These are phyloP conservation scores for Cyberlindnera subsufficiens DNA, from an alignment of 805 yeast species.

Conservation along the genomic window DNA sequence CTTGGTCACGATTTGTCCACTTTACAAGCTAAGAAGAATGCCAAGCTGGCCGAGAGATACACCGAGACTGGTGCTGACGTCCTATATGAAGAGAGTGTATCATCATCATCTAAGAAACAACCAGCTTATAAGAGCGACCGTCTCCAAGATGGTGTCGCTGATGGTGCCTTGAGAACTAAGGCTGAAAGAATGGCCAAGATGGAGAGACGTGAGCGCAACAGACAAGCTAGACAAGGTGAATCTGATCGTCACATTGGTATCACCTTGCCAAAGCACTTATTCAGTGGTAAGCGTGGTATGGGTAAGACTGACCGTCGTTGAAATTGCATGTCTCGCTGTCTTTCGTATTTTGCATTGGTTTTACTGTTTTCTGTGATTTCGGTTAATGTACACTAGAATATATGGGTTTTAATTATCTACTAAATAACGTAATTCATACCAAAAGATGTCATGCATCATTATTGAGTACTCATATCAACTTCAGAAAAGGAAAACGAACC, in stretches of 20 bases:
- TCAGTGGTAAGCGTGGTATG: slow-evolving; percentile 93
- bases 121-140: slow-evolving; percentile 64
- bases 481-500: too few relatives aligned
- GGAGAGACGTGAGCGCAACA: slow-evolving; percentile 91
- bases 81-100: slow-evolving; percentile 16
- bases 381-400: slow-evolving; percentile 1
- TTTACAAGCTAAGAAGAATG: slow-evolving; percentile 47
- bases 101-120: slow-evolving; percentile 23
- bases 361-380: slow-evolving; percentile 1
- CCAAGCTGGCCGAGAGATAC: slow-evolving; percentile 32
- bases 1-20: slow-evolving; percentile 83
- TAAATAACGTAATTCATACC: too few relatives aligned
- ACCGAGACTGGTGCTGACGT: slow-evolving; percentile 70
- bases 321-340: slow-evolving; percentile 1
- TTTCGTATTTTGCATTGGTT: background rate
- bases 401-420: background rate
- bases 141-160: slow-evolving; percentile 79
- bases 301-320: slow-evolving; percentile 91
- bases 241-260: slow-evolving; percentile 88
- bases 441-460: too few relatives aligned
- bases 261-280: slow-evolving; percentile 87
- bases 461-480: too few relatives aligned
- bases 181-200: slow-evolving; percentile 84
- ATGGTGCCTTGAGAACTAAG: slow-evolving; percentile 73
- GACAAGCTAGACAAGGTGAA: slow-evolving; percentile 91